A percentile compares a stretch with the other conserved stretches of the same genome.
Conservation (phyloP, 164 flowering plant species). For the Magnolia changhungtana region DNA sequence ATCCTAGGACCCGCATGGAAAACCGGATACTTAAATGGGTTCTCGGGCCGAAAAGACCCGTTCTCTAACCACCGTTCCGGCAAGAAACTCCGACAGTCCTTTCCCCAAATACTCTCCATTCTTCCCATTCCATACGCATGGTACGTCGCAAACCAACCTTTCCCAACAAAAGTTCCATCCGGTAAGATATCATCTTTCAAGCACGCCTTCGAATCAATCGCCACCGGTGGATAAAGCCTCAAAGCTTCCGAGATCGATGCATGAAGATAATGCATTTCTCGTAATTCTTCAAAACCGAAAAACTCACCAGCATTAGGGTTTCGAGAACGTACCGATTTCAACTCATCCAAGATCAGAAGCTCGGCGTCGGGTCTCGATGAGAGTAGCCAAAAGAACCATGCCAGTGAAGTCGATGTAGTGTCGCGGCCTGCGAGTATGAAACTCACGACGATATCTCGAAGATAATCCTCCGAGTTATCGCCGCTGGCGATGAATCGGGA, state of each 20-base stretch:
- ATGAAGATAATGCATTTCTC: constrained; percentile 52
- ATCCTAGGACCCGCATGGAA: constrained; percentile 55
- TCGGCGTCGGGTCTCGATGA: constrained; percentile 31
- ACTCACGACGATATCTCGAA: constrained; percentile 47
- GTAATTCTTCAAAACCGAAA: constrained; percentile 33
- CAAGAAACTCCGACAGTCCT: constrained; percentile 34
- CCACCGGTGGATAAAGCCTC: constrained; percentile 50
- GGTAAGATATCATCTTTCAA: constrained; percentile 42
- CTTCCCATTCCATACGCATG: constrained; percentile 49
- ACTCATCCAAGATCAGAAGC: constrained; percentile 32
- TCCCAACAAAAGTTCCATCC: constrained; percentile 43
- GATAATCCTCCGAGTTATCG: constrained; percentile 29
- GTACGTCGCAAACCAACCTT: constrained; percentile 40
- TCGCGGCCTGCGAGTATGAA: constrained; percentile 64
- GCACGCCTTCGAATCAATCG: constrained; percentile 35
- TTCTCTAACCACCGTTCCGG: constrained; percentile 57
- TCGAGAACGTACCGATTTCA: constrained; percentile 25
- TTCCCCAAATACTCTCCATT: constrained; percentile 52
- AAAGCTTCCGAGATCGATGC: constrained; percentile 51
- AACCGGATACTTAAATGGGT: constrained; percentile 33
- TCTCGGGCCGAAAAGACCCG: constrained; percentile 34
- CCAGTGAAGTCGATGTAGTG: constrained; percentile 44
- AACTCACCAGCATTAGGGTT: constrained; percentile 11
- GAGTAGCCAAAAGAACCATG: constrained; percentile 55
- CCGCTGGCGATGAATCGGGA: constrained; percentile 38